Conservation (phyloP, 1,139 yeast genomes). For the Suhomyces ambrosiae region DNA sequence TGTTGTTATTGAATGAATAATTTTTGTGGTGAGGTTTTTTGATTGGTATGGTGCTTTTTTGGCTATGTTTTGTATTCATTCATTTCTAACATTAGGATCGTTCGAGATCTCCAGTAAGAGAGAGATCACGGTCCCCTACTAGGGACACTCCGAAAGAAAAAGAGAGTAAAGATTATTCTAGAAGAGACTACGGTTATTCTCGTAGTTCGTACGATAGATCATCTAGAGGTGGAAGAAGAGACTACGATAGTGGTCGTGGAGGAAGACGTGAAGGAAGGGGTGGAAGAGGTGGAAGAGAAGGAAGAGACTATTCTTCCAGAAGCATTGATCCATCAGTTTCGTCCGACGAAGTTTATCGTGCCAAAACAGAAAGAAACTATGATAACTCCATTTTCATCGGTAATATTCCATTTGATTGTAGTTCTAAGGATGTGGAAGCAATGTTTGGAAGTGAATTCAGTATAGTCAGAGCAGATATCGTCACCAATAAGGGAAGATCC, state of each 20-base stretch:
- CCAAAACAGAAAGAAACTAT: slow-evolving; percentile 62
- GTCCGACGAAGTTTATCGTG: slow-evolving; percentile 34
- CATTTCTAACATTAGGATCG: slow-evolving; percentile 46
- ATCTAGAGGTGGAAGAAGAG: slow-evolving; percentile 19
- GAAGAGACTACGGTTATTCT: slow-evolving; percentile 28
- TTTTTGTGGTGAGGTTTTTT: too few species aligned
- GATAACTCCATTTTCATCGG: slow-evolving; percentile 73
- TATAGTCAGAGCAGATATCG: slow-evolving; percentile 84
- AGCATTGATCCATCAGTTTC: slow-evolving; percentile 25
- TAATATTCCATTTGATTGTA: slow-evolving; percentile 67
- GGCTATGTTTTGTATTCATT: too few species aligned
- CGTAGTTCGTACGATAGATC: slow-evolving; percentile 23
- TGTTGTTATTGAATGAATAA: too few species aligned
- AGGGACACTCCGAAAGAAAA: slow-evolving; percentile 18
- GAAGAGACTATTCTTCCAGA: slow-evolving; percentile 26
- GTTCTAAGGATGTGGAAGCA: slow-evolving; percentile 60
- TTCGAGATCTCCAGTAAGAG: slow-evolving; percentile 49
- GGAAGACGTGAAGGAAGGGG: slow-evolving; percentile 30
- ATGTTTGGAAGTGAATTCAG: slow-evolving; percentile 66
- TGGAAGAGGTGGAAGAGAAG: slow-evolving; percentile 16
- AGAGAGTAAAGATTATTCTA: slow-evolving; percentile 16
- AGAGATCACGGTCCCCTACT: slow-evolving; percentile 37
- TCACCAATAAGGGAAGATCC: slow-evolving; percentile 80
- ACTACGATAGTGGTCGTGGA: slow-evolving; percentile 21
- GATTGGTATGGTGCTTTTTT: too few species aligned